Conservation (phyloP, 148 eudicot genomes). For the Heliosperma pusillum region DNA sequence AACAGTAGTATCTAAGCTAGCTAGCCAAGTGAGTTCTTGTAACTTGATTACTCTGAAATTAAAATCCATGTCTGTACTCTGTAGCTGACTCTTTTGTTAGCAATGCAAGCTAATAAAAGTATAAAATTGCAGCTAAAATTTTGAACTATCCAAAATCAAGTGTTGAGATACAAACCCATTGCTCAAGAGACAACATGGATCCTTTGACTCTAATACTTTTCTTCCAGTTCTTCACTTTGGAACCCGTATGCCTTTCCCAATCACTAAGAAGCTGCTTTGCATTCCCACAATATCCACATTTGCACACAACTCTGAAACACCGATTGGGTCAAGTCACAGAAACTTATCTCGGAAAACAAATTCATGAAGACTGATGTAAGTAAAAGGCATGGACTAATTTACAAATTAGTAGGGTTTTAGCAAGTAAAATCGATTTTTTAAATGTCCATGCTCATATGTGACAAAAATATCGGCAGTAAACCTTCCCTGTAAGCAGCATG, state of each 20-base stretch:
- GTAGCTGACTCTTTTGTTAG: background rate
- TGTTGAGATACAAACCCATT: constrained; percentile 60
- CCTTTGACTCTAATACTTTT: constrained; percentile 65
- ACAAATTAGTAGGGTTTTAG: background rate
- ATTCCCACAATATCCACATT: constrained; percentile 66
- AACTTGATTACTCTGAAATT: background rate
- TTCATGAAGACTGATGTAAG: background rate
- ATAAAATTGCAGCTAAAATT: background rate
- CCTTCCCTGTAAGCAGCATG: background rate
- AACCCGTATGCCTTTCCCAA: constrained; percentile 84
- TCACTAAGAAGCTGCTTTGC: constrained; percentile 68
- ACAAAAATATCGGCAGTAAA: background rate
- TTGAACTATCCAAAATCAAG: constrained; percentile 5
- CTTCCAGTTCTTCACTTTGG: constrained; percentile 73
- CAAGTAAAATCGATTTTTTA: background rate
- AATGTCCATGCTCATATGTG: background rate
- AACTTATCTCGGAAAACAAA: constrained; percentile 11
- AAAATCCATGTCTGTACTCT: background rate
- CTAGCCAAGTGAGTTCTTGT: background rate
- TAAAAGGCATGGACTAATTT: background rate
- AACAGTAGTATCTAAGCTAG: background rate
- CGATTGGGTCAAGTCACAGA: background rate
- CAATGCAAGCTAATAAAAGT: background rate
- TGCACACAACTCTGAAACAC: constrained; percentile 60
- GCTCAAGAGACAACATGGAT: constrained; percentile 63